These are phyloP conservation scores for Fulvia fulva DNA, from an alignment of 2,329 filamentous ascomycete species.

Conservation along the genomic window DNA sequence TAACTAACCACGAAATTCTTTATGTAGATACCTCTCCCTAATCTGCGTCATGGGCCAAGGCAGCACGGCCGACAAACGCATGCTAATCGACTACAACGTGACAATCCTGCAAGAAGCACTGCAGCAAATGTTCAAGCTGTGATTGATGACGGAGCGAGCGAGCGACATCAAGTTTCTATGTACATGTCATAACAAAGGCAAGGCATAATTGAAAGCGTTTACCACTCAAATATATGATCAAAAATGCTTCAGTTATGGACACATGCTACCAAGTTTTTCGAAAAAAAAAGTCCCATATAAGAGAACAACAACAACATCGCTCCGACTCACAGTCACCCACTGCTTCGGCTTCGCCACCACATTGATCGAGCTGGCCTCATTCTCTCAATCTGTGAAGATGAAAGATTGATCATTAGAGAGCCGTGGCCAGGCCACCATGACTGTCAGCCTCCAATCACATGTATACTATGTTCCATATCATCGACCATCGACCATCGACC, in stretches of 20 bases:
- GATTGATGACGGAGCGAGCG: too few species aligned
- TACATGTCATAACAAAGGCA: too few species aligned
- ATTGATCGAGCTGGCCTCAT: not conserved
- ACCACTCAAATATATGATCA: too few species aligned
- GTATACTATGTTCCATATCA: not conserved
- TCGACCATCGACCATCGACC: not conserved
- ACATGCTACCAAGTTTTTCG: not conserved
- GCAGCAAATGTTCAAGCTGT: conserved; percentile 64
- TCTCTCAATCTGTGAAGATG: not conserved
- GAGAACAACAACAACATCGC: not conserved
- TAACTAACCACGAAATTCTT: conserved; percentile 17
- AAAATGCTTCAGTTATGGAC: not conserved
- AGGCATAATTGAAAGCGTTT: too few species aligned
- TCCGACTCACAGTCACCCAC: too few species aligned
- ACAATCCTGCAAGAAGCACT: conserved; percentile 76
- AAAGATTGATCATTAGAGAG: not conserved
- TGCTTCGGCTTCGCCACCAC: too few species aligned
- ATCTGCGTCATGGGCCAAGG: conserved; percentile 82
- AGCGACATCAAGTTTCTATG: too few species aligned
- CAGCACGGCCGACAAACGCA: conserved; percentile 77
- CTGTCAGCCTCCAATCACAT: not conserved
- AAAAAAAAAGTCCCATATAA: not conserved
- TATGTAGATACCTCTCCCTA: conserved; percentile 71
- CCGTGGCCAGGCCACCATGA: not conserved
- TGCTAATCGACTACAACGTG: conserved; percentile 81